Evolutionary conservation across 225 moss, liverwort and hornwort species (phyloP), one percentile per base, ranked within the genome.

Genomic region (Polytrichum commune): DNA sequence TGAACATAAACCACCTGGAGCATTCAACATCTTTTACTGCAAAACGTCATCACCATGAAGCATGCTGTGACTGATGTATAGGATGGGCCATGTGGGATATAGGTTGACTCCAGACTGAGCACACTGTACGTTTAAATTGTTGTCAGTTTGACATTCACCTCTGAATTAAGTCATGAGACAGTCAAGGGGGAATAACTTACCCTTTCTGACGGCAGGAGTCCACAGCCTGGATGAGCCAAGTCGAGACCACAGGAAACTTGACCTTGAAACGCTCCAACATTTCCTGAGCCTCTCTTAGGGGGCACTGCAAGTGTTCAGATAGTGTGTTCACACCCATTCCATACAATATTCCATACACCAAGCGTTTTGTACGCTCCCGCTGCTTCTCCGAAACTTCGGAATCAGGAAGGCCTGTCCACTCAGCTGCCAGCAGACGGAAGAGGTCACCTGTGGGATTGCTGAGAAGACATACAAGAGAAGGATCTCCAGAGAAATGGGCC

Each of bases 401-500:
- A 75, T 93, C 92, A 25, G 76, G 9, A 65, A 86, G 72, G 29
- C 96, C 93, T 55, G 88, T 94, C 96, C 96, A 97, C 69, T 94
- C 89, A 20, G 92, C 82, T 57, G 93, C 78, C 33, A 97, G 85
- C 79, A 92, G 53, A 16, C 92, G 89, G 72, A 97, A 97, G 67
- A 97, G 82, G 73, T 97, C 96, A 66, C 96, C 96, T 26, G 80
- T 68, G 27, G 90, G 88, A 68, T 89, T 91, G 79, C 89, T 92
- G 53, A 97, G 80, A 66, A 97, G 79, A 69, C 84, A 81, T 77
- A 91, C 76, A 64, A 97, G 87, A 63, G 90, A 82, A 72, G 84
- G 73, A 69, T 97, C 96, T 66, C 90, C 89, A 60, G 96, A 92
- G 76, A 97, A 97, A 77, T 97, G 96, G 65, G 93, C 96, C 92